Evolutionary conservation across 345 rosid species (phyloP).

Genomic region (Rhizophora apiculata): DNA sequence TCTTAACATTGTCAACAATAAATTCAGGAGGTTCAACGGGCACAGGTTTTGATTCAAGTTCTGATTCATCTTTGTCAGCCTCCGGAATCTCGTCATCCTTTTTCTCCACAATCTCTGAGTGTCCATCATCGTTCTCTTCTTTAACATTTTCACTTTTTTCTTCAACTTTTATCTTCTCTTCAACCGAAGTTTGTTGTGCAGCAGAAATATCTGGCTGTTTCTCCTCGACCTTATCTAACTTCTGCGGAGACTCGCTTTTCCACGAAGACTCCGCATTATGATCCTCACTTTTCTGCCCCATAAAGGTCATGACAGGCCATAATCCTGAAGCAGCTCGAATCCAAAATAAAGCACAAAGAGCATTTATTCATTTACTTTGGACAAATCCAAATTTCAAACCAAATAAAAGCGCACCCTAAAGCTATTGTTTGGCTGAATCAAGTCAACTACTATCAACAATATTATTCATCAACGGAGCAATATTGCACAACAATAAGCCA

Average conservation of each 20-base stretch:
- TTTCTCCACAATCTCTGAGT: conserved; percentile 29
- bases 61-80: conserved; percentile 34
- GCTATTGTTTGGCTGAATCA: too few relatives aligned
- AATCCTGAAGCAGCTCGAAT: conserved; percentile 46
- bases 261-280: conserved; percentile 29
- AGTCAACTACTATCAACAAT: too few relatives aligned
- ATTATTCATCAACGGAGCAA: too few relatives aligned
- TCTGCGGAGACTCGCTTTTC: conserved; percentile 36
- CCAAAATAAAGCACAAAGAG: conserved; percentile 1
- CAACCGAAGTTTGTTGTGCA: conserved; percentile 24
- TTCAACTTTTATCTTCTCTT: conserved; percentile 34
- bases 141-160: conserved; percentile 36
- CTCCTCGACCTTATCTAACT: conserved; percentile 34
- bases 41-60: conserved; percentile 29
- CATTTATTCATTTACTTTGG: too few relatives aligned
- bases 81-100: conserved; percentile 34
- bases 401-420: too few relatives aligned
- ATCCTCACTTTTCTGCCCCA: conserved; percentile 68
- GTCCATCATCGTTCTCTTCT: conserved; percentile 30
- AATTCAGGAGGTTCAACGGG: conserved; percentile 38
- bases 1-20: conserved; percentile 29
- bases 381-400: too few relatives aligned
- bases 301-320: conserved; percentile 81
- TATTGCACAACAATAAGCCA: too few relatives aligned
- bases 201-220: conserved; percentile 22